Conservation (phyloP, 768 basidiomycete species). For the Calocybe indica region DNA sequence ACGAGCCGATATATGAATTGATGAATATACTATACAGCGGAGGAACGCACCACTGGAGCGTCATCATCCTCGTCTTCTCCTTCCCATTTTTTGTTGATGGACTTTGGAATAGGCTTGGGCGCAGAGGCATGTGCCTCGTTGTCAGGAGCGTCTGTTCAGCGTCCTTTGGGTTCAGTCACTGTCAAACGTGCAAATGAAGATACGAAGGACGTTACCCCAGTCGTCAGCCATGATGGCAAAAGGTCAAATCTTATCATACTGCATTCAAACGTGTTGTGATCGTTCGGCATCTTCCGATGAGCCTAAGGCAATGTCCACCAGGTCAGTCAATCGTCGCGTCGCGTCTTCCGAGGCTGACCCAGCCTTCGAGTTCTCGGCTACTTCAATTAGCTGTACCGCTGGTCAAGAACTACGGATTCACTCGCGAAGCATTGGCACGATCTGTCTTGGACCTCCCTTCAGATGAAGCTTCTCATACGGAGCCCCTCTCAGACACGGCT, state of each 20-base stretch:
- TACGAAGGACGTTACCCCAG: slow-evolving; percentile 26
- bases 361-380: slow-evolving; percentile 28
- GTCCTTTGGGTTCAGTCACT: slow-evolving; percentile 20
- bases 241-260: slow-evolving; percentile 1
- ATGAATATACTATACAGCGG: neutral
- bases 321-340: slow-evolving; percentile 5
- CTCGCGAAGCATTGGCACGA: slow-evolving; percentile 59
- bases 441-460: slow-evolving; percentile 53
- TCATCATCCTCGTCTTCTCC: slow-evolving; percentile 89
- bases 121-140: slow-evolving; percentile 12
- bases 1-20: slow-evolving; percentile 3
- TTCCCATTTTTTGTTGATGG: slow-evolving; percentile 66
- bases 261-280: slow-evolving; percentile 14
- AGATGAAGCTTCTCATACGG: slow-evolving; percentile 33
- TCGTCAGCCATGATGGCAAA: slow-evolving; percentile 9
- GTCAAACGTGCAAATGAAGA: slow-evolving; percentile 1
- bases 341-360: neutral
- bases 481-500: slow-evolving; percentile 64
- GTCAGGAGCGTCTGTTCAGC: slow-evolving; percentile 17
- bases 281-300: slow-evolving; percentile 15
- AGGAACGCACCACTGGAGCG: slow-evolving; percentile 60
- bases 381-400: slow-evolving; percentile 61
- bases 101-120: slow-evolving; percentile 19
- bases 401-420: slow-evolving; percentile 65
- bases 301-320: slow-evolving; percentile 7